A percentile compares a stretch with the other conserved stretches of the same genome.
Evolutionary conservation across 495 filamentous ascomycete species (phyloP).

Genomic region (Aspergillus cristatus): DNA sequence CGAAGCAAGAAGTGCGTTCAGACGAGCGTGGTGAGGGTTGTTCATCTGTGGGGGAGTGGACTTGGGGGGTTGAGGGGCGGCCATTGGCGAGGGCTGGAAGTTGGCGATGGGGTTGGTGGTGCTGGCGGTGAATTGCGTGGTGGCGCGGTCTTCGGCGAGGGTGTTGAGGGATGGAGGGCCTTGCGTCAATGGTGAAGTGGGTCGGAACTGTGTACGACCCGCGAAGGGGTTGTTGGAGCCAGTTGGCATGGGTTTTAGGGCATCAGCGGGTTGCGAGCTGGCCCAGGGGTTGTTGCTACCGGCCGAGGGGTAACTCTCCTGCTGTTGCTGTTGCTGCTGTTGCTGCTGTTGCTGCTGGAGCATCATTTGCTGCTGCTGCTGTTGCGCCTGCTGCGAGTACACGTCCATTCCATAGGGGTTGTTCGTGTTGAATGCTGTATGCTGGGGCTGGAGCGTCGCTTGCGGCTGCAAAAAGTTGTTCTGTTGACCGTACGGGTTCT

Average conservation of each 20-base stretch:
- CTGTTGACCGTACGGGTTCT: constrained; percentile 46
- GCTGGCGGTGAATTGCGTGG: constrained; percentile 39
- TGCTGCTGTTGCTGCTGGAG: constrained; percentile 25
- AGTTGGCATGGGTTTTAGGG: constrained; percentile 51
- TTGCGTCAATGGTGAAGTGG: constrained; percentile 55
- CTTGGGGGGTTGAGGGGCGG: constrained; percentile 27
- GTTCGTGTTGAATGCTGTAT: constrained; percentile 56
- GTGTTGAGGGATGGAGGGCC: constrained; percentile 58
- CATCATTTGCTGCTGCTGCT: constrained; percentile 40
- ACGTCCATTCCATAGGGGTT: constrained; percentile 59
- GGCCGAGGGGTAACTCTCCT: constrained; percentile 53
- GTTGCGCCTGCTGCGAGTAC: constrained; percentile 38
- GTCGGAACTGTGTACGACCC: constrained; percentile 41
- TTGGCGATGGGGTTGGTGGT: constrained; percentile 43
- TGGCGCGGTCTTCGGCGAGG: constrained; percentile 61
- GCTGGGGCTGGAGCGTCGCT: constrained; percentile 54
- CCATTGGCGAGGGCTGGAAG: constrained; percentile 34
- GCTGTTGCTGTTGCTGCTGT: constrained; percentile 29
- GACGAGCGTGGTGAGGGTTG: constrained; percentile 71
- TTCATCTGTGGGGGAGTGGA: constrained; percentile 24
- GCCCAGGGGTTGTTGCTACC: constrained; percentile 80
- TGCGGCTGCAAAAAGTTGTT: constrained; percentile 45
- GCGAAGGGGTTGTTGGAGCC: constrained; percentile 98
- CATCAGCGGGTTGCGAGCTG: constrained; percentile 30
- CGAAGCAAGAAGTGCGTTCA: constrained; percentile 79